A percentile compares a stretch with the other conserved stretches of the same genome.
Conservation (phyloP, 192 early-diverging fungal species). For the Spizellomyces sp. region DNA sequence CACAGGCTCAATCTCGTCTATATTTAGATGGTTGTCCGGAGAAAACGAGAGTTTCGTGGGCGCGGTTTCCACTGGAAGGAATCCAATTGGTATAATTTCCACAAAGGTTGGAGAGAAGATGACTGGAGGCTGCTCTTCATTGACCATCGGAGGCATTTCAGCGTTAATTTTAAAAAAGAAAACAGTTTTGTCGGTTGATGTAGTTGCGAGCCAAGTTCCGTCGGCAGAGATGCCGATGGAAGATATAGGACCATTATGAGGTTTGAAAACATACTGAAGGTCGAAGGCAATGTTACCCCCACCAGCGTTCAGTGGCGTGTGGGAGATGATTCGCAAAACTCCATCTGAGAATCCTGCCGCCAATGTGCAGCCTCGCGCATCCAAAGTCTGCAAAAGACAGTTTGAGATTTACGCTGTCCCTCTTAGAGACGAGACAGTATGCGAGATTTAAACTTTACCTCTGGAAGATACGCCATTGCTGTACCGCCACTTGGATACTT, state of each 20-base stretch:
- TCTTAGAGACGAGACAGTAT: background rate
- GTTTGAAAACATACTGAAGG: constrained; percentile 60
- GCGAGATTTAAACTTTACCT: constrained; percentile 31
- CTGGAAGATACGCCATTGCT: constrained; percentile 43
- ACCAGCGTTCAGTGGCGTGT: constrained; percentile 28
- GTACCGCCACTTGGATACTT: constrained; percentile 44
- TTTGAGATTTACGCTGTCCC: background rate
- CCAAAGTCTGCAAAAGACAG: constrained; percentile 43
- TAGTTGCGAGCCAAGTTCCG: constrained; percentile 52
- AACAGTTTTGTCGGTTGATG: constrained; percentile 48
- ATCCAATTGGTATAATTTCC: constrained; percentile 54
- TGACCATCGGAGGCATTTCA: background rate
- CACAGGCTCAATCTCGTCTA: constrained; percentile 38
- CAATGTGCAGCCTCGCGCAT: constrained; percentile 49
- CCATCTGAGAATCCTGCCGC: constrained; percentile 60
- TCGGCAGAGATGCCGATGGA: constrained; percentile 52
- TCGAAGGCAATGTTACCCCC: constrained; percentile 28
- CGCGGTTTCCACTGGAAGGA: constrained; percentile 41
- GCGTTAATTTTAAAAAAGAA: constrained; percentile 59
- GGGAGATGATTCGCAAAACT: constrained; percentile 53
- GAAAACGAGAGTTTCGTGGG: constrained; percentile 47
- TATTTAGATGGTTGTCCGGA: constrained; percentile 49
- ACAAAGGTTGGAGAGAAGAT: constrained; percentile 35
- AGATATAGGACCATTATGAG: constrained; percentile 50
- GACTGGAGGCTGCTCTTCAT: constrained; percentile 8